Percentiles rank a stretch among this genome's conserved stretches.
phyloP scores from a whole-genome alignment of 2,329 filamentous ascomycete genomes.

The Stylonectria norvegica region DNA sequence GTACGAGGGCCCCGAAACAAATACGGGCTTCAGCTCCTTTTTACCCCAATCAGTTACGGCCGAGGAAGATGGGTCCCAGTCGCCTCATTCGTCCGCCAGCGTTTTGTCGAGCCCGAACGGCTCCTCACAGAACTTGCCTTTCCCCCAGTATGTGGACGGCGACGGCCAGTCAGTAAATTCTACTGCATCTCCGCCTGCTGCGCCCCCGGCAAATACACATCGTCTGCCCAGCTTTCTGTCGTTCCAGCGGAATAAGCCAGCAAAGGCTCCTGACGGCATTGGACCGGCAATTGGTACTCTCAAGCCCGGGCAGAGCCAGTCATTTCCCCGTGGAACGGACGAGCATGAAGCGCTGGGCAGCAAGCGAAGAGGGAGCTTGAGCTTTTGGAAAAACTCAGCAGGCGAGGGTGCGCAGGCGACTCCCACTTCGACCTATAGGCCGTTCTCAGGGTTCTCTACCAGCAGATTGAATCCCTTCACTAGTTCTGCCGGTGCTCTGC shows the following conservation, averaged over 20 bases:
- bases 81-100: slow-evolving; percentile 58
- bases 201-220: slow-evolving; percentile 30
- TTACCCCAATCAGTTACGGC: slow-evolving; percentile 30
- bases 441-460: slow-evolving; percentile 42
- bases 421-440: slow-evolving; percentile 30
- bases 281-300: slow-evolving; percentile 66
- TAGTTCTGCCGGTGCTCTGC: slow-evolving; percentile 46
- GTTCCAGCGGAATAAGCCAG: slow-evolving; percentile 58
- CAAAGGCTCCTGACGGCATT: slow-evolving; percentile 50
- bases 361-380: slow-evolving; percentile 58
- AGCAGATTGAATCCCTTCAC: slow-evolving; percentile 47
- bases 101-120: slow-evolving; percentile 60
- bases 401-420: slow-evolving; percentile 37
- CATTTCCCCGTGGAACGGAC: slow-evolving; percentile 63
- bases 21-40: slow-evolving; percentile 29
- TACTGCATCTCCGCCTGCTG: slow-evolving; percentile 40
- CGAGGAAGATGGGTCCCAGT: slow-evolving; percentile 50
- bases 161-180: slow-evolving; percentile 42
- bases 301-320: slow-evolving; percentile 71
- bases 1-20: slow-evolving; percentile 56
- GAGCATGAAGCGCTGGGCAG: slow-evolving; percentile 51
- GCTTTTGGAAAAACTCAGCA: slow-evolving; percentile 55
- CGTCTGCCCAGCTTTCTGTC: slow-evolving; percentile 54
- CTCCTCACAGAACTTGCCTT: slow-evolving; percentile 57
- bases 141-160: slow-evolving; percentile 48